phyloP scores from a whole-genome alignment of 371 early-diverging fungal genomes.

The Rhizopus stolonifer region DNA sequence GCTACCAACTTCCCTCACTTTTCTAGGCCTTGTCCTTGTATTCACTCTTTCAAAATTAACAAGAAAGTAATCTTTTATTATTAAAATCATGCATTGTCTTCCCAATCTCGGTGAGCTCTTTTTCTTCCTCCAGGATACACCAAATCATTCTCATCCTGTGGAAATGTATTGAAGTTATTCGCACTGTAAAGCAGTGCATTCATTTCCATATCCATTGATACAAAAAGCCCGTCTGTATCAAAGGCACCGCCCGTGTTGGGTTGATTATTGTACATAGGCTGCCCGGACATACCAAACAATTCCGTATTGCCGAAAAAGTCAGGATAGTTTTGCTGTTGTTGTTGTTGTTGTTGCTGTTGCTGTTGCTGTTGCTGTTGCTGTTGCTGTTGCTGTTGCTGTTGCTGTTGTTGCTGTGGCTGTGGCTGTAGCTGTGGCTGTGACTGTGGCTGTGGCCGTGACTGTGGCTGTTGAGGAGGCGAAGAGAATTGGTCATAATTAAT shows the following conservation, averaged over 20 bases:
- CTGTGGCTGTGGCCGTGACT: slow-evolving; percentile 6
- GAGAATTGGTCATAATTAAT: not conserved
- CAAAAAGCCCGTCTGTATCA: slow-evolving; percentile 28
- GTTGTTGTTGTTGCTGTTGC: slow-evolving; percentile 9
- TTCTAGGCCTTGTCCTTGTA: slow-evolving; percentile 56
- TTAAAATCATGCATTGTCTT: slow-evolving; percentile 19
- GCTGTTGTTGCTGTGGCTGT: slow-evolving; percentile 1
- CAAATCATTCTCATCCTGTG: slow-evolving; percentile 14
- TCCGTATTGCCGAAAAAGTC: not conserved
- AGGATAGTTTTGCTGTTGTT: slow-evolving; percentile 7
- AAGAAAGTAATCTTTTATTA: slow-evolving; percentile 1
- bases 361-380: slow-evolving; percentile 1
- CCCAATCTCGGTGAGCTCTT: slow-evolving; percentile 35
- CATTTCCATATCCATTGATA: slow-evolving; percentile 40
- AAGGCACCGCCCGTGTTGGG: slow-evolving; percentile 11
- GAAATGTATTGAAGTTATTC: slow-evolving; percentile 2
- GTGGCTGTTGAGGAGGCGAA: slow-evolving; percentile 9
- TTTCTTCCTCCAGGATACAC: slow-evolving; percentile 29
- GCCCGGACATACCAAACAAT: not conserved
- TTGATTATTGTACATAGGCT: not conserved
- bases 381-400: slow-evolving; percentile 8
- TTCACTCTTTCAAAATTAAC: slow-evolving; percentile 49
- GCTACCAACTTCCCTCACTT: slow-evolving; percentile 58
- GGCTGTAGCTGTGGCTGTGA: slow-evolving; percentile 6
- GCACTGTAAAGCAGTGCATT: slow-evolving; percentile 29